A percentile compares a stretch with the other conserved stretches of the same genome.
These are phyloP conservation scores for Solanum hybrid DNA, from an alignment of 305 asterid species.

Conservation along the genomic window DNA sequence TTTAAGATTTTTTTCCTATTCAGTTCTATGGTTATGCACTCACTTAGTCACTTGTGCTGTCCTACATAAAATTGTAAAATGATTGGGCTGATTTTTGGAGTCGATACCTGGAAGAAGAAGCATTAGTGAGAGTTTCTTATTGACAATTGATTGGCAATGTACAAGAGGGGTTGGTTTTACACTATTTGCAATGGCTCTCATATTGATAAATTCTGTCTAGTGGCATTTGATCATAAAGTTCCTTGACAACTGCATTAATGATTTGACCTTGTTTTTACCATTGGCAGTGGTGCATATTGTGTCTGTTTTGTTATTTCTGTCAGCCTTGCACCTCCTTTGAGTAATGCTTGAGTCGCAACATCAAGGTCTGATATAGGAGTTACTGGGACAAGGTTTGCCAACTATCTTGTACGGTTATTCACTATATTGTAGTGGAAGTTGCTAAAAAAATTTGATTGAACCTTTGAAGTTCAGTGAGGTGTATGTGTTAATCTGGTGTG, in stretches of 20 bases:
- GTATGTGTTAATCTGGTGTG: neutral
- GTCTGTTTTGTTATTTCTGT: neutral
- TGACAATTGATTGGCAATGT: neutral
- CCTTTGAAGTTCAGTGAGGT: neutral
- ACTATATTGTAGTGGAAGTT: neutral
- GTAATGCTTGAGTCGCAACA: neutral
- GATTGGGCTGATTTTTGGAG: neutral
- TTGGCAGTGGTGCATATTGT: neutral
- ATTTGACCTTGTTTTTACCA: neutral
- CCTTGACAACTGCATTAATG: constrained; percentile 6
- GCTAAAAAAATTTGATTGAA: neutral
- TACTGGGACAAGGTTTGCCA: neutral
- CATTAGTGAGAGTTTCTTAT: neutral
- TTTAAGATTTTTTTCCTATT: neutral
- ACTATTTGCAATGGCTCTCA: neutral
- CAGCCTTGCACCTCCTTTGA: neutral
- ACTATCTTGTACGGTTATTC: neutral
- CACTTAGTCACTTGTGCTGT: neutral
- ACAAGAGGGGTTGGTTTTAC: neutral
- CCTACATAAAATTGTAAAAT: neutral
- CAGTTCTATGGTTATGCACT: neutral
- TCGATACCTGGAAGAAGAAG: neutral
- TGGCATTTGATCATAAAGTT: constrained; percentile 10
- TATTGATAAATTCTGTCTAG: neutral
- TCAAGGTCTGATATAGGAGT: neutral